Percentiles rank a stretch among this genome's conserved stretches.
phyloP scores from a whole-genome alignment of 2,329 filamentous ascomycete genomes.

The Colletotrichum sp. region DNA sequence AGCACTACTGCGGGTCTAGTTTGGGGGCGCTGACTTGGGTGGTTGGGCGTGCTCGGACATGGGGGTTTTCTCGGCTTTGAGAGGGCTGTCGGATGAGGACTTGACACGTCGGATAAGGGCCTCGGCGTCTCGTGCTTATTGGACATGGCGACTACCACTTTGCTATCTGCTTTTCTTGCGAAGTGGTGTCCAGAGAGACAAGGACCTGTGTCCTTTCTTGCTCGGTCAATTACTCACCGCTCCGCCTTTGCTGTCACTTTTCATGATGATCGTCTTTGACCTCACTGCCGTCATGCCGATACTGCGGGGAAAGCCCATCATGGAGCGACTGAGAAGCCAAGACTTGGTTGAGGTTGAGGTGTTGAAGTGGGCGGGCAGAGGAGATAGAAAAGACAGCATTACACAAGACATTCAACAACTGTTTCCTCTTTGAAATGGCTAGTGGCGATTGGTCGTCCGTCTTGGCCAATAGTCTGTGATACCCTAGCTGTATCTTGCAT shows the following conservation, averaged over 20 bases:
- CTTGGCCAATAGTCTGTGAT: neutral
- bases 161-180: neutral
- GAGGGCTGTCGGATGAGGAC: constrained; percentile 6
- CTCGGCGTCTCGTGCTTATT: neutral
- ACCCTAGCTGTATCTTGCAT: neutral
- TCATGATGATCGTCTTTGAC: neutral
- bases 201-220: neutral
- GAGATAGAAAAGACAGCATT: neutral
- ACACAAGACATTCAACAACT: neutral
- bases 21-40: neutral
- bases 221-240: neutral
- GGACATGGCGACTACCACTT: neutral
- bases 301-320: neutral
- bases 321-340: neutral
- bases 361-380: neutral
- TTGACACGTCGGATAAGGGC: constrained; percentile 8
- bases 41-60: neutral
- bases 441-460: neutral
- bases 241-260: neutral
- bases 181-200: neutral
- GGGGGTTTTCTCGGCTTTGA: neutral
- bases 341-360: neutral
- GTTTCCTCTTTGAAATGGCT: neutral
- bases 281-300: neutral
- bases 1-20: neutral